These are phyloP conservation scores for Penicillium sclerotiorum DNA, from an alignment of 2,329 filamentous ascomycete species.

Conservation along the genomic window DNA sequence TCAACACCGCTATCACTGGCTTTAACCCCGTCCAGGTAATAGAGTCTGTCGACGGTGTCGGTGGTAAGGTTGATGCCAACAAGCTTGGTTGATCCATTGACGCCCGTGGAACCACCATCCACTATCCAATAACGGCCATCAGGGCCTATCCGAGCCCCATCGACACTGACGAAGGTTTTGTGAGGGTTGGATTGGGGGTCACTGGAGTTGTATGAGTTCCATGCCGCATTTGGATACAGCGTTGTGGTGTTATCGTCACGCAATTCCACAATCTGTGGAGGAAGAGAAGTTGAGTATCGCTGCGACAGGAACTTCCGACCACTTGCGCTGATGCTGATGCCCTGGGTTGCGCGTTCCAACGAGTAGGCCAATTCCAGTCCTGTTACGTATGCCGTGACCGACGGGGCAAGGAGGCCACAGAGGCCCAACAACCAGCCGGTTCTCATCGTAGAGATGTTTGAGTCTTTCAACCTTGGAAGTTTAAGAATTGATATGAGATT, in stretches of 20 bases:
- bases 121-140: constrained; percentile 37
- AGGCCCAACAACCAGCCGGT: not conserved
- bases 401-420: not conserved
- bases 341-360: not conserved
- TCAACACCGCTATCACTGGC: constrained; percentile 34
- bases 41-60: constrained; percentile 36
- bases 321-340: not conserved
- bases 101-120: constrained; percentile 30
- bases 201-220: constrained; percentile 15
- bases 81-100: constrained; percentile 35
- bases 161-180: not conserved
- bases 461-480: too few species aligned
- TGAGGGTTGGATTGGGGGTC: constrained; percentile 4
- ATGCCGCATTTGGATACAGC: constrained; percentile 8
- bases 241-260: constrained; percentile 1
- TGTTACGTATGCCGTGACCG: not conserved
- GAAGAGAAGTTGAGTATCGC: not conserved
- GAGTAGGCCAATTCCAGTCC: not conserved
- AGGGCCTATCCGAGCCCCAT: constrained; percentile 30
- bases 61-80: constrained; percentile 36
- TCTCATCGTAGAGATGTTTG: not conserved
- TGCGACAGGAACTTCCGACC: constrained; percentile 1
- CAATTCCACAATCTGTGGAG: constrained; percentile 1
- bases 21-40: constrained; percentile 37
- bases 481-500: too few species aligned